Conservation (phyloP, 2,329 filamentous ascomycete species). For the Fonsecaea nubica region DNA sequence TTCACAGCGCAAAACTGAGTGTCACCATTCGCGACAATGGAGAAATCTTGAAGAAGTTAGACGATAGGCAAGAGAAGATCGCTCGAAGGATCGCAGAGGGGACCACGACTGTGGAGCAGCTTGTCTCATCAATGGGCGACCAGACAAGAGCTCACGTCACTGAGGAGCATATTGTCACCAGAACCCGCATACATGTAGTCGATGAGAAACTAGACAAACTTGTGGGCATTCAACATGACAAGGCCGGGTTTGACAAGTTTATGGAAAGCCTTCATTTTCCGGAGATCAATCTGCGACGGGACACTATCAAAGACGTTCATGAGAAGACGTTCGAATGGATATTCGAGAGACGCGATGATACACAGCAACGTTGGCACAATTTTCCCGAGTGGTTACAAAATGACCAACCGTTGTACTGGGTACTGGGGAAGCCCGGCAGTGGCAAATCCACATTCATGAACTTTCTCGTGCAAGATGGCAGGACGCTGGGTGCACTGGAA, state of each 20-base stretch:
- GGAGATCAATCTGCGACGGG: constrained; percentile 11
- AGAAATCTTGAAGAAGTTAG: not conserved
- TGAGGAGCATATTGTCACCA: constrained; percentile 7
- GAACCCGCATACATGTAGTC: not conserved
- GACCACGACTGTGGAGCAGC: not conserved
- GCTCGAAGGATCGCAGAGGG: not conserved
- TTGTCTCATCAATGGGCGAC: not conserved
- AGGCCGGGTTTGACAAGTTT: constrained; percentile 8
- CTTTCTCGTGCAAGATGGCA: constrained; percentile 11
- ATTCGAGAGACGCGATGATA: not conserved
- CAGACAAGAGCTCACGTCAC: constrained; percentile 9
- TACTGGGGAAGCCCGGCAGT: constrained; percentile 12
- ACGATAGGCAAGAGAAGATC: not conserved
- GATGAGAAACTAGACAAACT: constrained; percentile 1
- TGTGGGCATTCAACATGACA: not conserved
- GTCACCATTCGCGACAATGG: not conserved
- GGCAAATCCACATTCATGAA: constrained; percentile 26
- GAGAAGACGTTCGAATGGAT: constrained; percentile 18
- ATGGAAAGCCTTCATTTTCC: constrained; percentile 16
- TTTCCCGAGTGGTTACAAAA: constrained; percentile 3
- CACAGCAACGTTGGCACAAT: constrained; percentile 5
- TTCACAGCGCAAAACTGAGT: not conserved
- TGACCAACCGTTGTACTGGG: constrained; percentile 3
- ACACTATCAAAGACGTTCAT: constrained; percentile 6
- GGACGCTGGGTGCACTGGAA: constrained; percentile 2